Percentiles rank a stretch among this genome's conserved stretches.
Conservation (phyloP, 2,329 filamentous ascomycete species). For the Pseudocercospora cruenta region DNA sequence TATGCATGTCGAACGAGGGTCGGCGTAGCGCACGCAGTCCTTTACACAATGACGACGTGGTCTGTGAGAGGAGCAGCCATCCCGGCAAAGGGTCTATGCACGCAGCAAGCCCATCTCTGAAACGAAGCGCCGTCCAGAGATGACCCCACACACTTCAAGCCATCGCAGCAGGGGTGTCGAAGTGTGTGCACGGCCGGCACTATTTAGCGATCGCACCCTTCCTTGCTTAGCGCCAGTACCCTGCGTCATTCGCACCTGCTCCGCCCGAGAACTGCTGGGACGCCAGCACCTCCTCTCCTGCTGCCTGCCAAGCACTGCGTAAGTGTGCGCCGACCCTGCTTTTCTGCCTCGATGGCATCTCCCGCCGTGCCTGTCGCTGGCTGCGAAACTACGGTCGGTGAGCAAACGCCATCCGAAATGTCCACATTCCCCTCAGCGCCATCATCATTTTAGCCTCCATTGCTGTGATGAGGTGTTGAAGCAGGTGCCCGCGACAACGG, state of each 20-base stretch:
- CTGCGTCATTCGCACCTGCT: conserved; percentile 1
- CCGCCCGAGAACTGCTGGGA: conserved; percentile 1
- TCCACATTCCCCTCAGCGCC: conserved; percentile 1
- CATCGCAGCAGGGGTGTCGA: not conserved
- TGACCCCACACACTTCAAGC: not conserved
- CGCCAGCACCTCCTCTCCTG: not conserved
- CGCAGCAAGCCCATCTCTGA: not conserved
- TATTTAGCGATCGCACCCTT: conserved; percentile 11
- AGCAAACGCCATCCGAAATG: not conserved
- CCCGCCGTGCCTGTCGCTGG: not conserved
- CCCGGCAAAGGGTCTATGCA: conserved; percentile 2
- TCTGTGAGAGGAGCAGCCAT: not conserved
- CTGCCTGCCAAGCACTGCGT: not conserved
- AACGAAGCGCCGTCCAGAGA: not conserved
- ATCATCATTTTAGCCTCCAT: not conserved
- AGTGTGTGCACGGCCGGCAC: conserved; percentile 1
- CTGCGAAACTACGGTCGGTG: conserved; percentile 1
- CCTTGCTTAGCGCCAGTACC: conserved; percentile 2
- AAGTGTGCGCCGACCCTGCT: not conserved
- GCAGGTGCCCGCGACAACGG: not conserved
- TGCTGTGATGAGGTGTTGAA: not conserved
- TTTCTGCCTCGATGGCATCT: conserved; percentile 1
- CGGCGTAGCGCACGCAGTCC: not conserved
- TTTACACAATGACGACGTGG: conserved; percentile 4
- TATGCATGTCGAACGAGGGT: conserved; percentile 1